These are phyloP conservation scores for Hericium coralloides DNA, from an alignment of 768 basidiomycete species.

Conservation along the genomic window DNA sequence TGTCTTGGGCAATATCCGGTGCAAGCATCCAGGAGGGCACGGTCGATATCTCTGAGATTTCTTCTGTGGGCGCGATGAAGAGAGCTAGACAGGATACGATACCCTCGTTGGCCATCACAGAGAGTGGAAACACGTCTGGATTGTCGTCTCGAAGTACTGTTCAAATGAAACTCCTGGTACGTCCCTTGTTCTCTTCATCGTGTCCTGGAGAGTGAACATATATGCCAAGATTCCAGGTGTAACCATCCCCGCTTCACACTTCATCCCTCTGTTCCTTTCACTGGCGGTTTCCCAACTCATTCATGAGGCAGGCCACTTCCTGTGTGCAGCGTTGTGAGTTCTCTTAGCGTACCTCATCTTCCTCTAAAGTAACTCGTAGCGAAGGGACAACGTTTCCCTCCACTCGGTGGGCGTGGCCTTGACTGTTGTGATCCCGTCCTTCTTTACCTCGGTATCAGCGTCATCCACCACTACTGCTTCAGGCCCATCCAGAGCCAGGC, in stretches of 20 bases:
- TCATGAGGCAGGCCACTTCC: slow-evolving; percentile 76
- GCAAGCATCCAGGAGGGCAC: background rate
- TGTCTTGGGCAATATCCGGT: slow-evolving; percentile 7
- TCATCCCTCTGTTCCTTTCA: slow-evolving; percentile 55
- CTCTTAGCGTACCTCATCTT: background rate
- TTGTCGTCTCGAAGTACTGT: background rate
- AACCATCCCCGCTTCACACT: slow-evolving; percentile 66
- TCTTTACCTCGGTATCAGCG: slow-evolving; percentile 42
- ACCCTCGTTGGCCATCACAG: background rate
- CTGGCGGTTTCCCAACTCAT: slow-evolving; percentile 59
- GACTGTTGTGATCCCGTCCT: slow-evolving; percentile 58
- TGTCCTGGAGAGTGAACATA: background rate
- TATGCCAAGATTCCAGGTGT: slow-evolving; percentile 64
- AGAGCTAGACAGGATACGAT: background rate
- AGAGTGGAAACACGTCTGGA: slow-evolving; percentile 2
- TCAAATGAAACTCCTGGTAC: slow-evolving; percentile 5
- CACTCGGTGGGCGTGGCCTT: slow-evolving; percentile 53
- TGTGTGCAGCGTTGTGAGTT: slow-evolving; percentile 66
- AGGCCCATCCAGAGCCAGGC: slow-evolving; percentile 26
- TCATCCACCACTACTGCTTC: slow-evolving; percentile 35
- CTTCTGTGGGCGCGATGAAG: background rate
- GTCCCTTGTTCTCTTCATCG: background rate
- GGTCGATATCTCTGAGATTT: too few species aligned
- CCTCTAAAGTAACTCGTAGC: background rate
- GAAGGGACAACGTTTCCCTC: slow-evolving; percentile 58